These are phyloP conservation scores for Solanum chilense DNA, from an alignment of 257 asterid species.

Conservation along the genomic window DNA sequence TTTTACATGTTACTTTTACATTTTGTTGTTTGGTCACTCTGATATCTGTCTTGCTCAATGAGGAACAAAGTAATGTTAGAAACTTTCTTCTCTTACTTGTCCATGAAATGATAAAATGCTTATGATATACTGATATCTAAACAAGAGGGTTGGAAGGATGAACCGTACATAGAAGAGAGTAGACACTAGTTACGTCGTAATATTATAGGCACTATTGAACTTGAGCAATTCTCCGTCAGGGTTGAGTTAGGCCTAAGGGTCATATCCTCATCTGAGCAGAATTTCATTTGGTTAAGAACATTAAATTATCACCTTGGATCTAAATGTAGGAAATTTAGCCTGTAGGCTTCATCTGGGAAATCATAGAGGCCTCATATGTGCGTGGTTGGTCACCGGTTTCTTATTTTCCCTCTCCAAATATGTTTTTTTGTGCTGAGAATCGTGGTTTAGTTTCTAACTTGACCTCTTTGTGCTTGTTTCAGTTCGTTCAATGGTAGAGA, in stretches of 20 bases:
- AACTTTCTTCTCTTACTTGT: background rate
- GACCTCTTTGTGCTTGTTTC: conserved; percentile 10
- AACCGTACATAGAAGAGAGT: background rate
- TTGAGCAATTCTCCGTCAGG: background rate
- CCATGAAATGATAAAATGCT: background rate
- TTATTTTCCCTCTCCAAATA: background rate
- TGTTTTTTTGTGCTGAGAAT: background rate
- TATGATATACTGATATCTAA: background rate
- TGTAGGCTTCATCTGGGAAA: background rate
- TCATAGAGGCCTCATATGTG: background rate
- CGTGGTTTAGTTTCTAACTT: background rate
- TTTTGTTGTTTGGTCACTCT: background rate
- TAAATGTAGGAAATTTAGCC: background rate
- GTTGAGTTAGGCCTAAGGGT: background rate
- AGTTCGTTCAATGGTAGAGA: conserved; percentile 52
- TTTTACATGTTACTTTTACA: background rate
- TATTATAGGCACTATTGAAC: background rate
- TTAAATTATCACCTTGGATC: background rate
- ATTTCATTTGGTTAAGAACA: background rate
- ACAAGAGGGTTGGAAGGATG: background rate
- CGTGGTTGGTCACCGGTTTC: background rate
- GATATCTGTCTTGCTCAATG: background rate
- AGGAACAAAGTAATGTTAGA: background rate
- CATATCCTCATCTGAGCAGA: background rate
- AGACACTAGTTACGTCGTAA: background rate